Conservation (phyloP, 179 eudicot genomes). For the Spergularia azorica region DNA sequence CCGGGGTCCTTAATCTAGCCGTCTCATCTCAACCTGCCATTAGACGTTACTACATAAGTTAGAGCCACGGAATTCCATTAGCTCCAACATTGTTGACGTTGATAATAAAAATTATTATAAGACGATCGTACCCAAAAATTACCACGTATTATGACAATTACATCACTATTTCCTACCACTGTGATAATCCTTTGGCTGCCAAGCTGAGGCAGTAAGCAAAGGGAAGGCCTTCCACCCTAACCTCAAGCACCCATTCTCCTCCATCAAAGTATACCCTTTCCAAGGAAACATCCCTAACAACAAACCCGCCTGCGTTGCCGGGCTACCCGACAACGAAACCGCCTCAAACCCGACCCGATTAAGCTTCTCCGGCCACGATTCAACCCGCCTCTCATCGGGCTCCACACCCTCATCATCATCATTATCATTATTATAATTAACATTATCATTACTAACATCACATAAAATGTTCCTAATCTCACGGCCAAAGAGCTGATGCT, state of each 20-base stretch:
- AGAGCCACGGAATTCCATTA: background rate
- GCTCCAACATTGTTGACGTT: background rate
- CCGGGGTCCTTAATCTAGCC: too few relatives aligned
- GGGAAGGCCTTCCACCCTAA: constrained; percentile 60
- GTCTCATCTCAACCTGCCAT: too few relatives aligned
- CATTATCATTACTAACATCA: constrained; percentile 31
- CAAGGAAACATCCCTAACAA: constrained; percentile 58
- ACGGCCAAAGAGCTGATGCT: constrained; percentile 46
- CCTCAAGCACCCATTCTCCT: constrained; percentile 53
- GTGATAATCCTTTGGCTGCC: constrained; percentile 38
- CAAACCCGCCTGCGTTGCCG: constrained; percentile 49
- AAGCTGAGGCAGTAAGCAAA: constrained; percentile 58
- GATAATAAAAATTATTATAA: too few relatives aligned
- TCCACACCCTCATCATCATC: background rate
- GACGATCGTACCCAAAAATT: too few relatives aligned
- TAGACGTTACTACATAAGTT: too few relatives aligned
- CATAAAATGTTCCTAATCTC: constrained; percentile 60
- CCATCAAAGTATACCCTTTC: constrained; percentile 58
- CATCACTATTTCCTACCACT: too few relatives aligned
- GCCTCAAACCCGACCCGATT: constrained; percentile 37
- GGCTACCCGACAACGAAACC: constrained; percentile 49
- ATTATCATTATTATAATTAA: background rate
- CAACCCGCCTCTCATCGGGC: constrained; percentile 4
- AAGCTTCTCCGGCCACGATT: constrained; percentile 46
- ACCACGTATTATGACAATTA: background rate